Conservation (phyloP, 306 rosid genomes). For the Malus sylvestris region DNA sequence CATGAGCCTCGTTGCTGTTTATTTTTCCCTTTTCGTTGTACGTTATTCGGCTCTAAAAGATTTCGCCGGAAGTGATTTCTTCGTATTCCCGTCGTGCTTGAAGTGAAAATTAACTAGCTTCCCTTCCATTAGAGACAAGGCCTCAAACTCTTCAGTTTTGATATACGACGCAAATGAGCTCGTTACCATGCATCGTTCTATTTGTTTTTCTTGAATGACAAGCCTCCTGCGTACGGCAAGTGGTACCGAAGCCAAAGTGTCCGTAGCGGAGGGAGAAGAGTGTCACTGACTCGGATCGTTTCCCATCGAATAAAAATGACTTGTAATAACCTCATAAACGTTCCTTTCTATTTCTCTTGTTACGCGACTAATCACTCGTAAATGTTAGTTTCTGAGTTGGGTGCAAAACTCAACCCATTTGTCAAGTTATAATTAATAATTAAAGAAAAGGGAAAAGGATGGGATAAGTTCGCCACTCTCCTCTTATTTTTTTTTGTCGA, state of each 20-base stretch:
- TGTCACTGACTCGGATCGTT: no score
- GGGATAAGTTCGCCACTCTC: not conserved
- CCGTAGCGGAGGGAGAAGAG: no score
- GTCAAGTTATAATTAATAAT: not conserved
- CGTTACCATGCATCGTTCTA: no score
- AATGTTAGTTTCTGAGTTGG: not conserved
- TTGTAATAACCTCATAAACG: no score
- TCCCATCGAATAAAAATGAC: no score
- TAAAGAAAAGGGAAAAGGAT: not conserved
- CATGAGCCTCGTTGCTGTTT: not conserved
- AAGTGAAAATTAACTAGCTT: not conserved
- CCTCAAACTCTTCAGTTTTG: not conserved
- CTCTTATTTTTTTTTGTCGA: not conserved
- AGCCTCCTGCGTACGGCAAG: no score
- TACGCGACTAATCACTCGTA: not conserved
- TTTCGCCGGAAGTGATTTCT: not conserved
- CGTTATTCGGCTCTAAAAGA: not conserved
- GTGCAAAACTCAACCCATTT: not conserved
- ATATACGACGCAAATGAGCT: not conserved
- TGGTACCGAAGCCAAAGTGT: no score
- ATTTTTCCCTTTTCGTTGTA: not conserved
- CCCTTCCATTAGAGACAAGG: not conserved
- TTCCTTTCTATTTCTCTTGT: not conserved
- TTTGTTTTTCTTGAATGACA: no score
- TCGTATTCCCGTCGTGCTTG: not conserved